Evolutionary conservation across 2,329 filamentous ascomycete species (phyloP).

Genomic region (Fusarium temperatum): DNA sequence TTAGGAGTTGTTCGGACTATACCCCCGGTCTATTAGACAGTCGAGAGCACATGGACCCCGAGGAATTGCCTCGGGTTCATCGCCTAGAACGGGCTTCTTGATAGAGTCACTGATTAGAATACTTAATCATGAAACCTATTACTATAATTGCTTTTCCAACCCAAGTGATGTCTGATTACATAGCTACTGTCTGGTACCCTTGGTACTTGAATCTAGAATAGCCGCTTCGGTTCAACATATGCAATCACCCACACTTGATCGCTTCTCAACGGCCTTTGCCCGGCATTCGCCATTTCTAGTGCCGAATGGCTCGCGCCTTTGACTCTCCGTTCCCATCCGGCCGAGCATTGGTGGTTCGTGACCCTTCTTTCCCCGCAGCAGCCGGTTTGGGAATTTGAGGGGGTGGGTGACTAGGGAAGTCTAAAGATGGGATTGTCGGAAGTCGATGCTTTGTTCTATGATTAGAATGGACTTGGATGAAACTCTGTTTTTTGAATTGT

Average conservation of each 20-base stretch:
- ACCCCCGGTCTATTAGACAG: slow-evolving; percentile 46
- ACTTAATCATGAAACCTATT: slow-evolving; percentile 34
- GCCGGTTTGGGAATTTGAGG: neutral
- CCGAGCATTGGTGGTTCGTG: neutral
- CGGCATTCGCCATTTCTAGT: slow-evolving; percentile 30
- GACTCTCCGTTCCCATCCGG: slow-evolving; percentile 19
- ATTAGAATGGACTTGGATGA: neutral
- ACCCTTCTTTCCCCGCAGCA: slow-evolving; percentile 9
- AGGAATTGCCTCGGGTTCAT: slow-evolving; percentile 32
- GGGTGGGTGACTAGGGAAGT: slow-evolving; percentile 24
- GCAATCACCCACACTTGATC: neutral
- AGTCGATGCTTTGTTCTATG: slow-evolving; percentile 21
- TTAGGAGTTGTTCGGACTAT: slow-evolving; percentile 44
- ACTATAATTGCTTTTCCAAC: neutral
- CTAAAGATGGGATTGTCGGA: slow-evolving; percentile 13
- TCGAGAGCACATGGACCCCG: slow-evolving; percentile 35
- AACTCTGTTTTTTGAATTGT: neutral
- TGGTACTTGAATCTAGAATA: neutral
- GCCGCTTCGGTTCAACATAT: slow-evolving; percentile 1
- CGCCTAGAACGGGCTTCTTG: slow-evolving; percentile 44
- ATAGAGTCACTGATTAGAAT: slow-evolving; percentile 40
- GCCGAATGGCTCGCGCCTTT: neutral
- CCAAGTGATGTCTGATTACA: neutral
- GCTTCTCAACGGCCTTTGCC: slow-evolving; percentile 8
- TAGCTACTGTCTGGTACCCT: neutral